These are phyloP conservation scores for Taphrina deformans DNA, from an alignment of 1,139 yeast species.

Conservation along the genomic window DNA sequence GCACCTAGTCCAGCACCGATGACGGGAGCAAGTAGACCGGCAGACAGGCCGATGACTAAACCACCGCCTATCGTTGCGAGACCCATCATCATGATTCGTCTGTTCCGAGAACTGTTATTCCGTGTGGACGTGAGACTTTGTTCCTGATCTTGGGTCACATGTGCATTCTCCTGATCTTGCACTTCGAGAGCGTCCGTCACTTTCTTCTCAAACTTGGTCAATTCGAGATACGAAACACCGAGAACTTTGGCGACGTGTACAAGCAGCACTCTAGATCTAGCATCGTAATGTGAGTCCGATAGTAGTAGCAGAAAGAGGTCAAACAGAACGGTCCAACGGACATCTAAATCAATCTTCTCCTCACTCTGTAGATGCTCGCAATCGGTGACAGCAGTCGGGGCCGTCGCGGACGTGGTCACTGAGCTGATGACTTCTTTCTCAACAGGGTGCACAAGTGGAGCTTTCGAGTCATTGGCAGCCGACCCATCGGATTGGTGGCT, in stretches of 20 bases:
- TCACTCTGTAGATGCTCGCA: not conserved
- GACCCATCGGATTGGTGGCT: not conserved
- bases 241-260: constrained; percentile 64
- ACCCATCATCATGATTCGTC: constrained; percentile 82
- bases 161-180: constrained; percentile 58
- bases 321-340: constrained; percentile 90
- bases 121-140: constrained; percentile 60
- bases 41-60: constrained; percentile 87
- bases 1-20: constrained; percentile 99
- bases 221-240: constrained; percentile 61
- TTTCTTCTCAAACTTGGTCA: constrained; percentile 84
- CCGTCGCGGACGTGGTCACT: constrained; percentile 12
- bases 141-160: constrained; percentile 67
- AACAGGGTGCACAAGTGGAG: not conserved
- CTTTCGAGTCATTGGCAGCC: constrained; percentile 20
- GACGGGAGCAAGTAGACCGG: constrained; percentile 94
- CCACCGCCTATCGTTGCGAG: constrained; percentile 98
- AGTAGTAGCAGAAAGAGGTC: constrained; percentile 78
- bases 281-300: constrained; percentile 83
- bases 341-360: constrained; percentile 52
- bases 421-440: not conserved
- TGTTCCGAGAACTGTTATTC: constrained; percentile 62
- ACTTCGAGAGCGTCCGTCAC: constrained; percentile 87
- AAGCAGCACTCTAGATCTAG: constrained; percentile 78
- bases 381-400: constrained; percentile 24